Percentiles rank a stretch among this genome's conserved stretches.
phyloP scores from a whole-genome alignment of 495 filamentous ascomycete species.

The Podospora pseudoanserina region DNA sequence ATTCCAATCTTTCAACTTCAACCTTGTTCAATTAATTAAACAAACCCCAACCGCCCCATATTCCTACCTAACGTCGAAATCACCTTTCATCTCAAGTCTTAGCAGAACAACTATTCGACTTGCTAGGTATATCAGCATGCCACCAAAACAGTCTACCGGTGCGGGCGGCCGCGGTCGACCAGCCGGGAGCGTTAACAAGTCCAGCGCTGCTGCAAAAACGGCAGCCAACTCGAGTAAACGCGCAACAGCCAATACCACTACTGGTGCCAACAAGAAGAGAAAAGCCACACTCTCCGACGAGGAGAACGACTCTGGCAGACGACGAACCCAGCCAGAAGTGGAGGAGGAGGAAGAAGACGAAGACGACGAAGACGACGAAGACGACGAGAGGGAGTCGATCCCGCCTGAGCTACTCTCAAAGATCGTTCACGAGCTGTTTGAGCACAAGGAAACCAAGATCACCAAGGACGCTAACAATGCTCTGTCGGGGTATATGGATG shows the following conservation, averaged over 20 bases:
- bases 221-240: conserved; percentile 1
- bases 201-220: neutral
- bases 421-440: conserved; percentile 76
- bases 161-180: conserved; percentile 7
- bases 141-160: conserved; percentile 15
- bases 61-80: no score
- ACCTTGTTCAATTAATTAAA: neutral
- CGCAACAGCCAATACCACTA: neutral
- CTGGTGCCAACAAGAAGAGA: neutral
- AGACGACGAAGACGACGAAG: conserved; percentile 31
- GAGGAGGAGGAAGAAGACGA: conserved; percentile 22
- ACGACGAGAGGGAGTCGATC: conserved; percentile 48
- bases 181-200: neutral
- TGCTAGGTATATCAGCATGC: conserved; percentile 9
- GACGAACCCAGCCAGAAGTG: neutral
- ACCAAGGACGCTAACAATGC: conserved; percentile 74
- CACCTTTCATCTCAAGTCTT: no score
- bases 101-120: neutral
- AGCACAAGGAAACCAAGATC: conserved; percentile 64
- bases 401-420: conserved; percentile 69
- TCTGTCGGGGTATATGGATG: conserved; percentile 82
- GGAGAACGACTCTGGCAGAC: neutral
- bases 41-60: neutral
- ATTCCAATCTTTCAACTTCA: neutral
- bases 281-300: neutral